Conservation (phyloP, 768 basidiomycete species). For the Agaricus subrufescens region DNA sequence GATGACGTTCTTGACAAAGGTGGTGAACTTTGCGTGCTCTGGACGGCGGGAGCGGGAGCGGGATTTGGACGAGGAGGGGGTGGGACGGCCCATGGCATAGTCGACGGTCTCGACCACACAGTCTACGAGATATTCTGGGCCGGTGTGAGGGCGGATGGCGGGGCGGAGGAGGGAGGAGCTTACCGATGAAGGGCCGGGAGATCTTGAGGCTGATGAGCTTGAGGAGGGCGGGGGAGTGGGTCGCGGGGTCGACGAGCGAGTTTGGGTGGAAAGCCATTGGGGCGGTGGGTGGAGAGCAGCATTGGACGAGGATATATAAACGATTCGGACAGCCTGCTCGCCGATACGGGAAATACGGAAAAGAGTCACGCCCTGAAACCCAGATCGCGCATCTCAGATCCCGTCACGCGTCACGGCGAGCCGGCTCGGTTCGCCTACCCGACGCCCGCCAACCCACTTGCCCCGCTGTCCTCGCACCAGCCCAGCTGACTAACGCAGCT, state of each 20-base stretch:
- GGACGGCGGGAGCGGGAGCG: conserved; percentile 42
- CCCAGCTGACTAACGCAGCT: background rate
- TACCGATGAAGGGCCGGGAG: conserved; percentile 59
- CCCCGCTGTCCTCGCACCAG: conserved; percentile 10
- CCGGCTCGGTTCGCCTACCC: conserved; percentile 10
- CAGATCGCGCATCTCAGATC: conserved; percentile 13
- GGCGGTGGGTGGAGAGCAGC: conserved; percentile 9
- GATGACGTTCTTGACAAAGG: conserved; percentile 67
- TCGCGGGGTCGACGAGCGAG: conserved; percentile 56
- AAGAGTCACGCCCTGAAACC: conserved; percentile 17
- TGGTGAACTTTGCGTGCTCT: conserved; percentile 52
- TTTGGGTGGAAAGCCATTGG: conserved; percentile 30
- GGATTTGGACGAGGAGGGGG: conserved; percentile 46
- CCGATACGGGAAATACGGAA: conserved; percentile 29
- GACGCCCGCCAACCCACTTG: conserved; percentile 10
- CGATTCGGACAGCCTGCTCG: conserved; percentile 25
- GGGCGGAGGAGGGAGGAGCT: conserved; percentile 20
- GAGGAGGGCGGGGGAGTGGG: conserved; percentile 62
- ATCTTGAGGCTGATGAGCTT: conserved; percentile 67
- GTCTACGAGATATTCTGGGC: conserved; percentile 67
- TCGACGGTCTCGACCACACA: conserved; percentile 69
- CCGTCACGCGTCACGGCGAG: conserved; percentile 7
- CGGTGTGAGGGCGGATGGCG: conserved; percentile 3
- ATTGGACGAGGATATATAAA: conserved; percentile 22
- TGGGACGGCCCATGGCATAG: conserved; percentile 67